Evolutionary conservation across 1,139 yeast species (phyloP).

Genomic region (Nadsonia starkeyi-henricii): DNA sequence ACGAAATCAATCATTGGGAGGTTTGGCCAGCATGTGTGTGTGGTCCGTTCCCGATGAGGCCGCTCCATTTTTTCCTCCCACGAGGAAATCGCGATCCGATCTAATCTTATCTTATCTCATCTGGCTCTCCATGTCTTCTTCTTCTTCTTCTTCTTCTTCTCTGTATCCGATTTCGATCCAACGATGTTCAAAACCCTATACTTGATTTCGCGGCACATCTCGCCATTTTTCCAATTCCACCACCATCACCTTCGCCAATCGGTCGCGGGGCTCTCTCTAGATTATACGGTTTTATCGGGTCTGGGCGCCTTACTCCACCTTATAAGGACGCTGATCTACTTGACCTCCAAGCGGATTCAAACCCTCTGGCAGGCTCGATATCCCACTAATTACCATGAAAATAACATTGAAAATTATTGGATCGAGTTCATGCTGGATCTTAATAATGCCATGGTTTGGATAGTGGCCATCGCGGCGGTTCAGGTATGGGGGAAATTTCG

Average conservation of each 20-base stretch:
- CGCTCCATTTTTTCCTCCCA: no score
- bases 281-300: constrained; percentile 8
- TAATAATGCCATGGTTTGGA: constrained; percentile 3
- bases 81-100: no score
- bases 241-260: constrained; percentile 8
- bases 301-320: constrained; percentile 6
- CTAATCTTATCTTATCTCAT: no score
- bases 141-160: no score
- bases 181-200: not conserved
- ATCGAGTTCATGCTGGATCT: no score
- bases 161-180: not conserved
- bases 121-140: no score
- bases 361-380: constrained; percentile 3
- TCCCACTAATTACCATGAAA: no score
- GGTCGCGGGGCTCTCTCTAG: constrained; percentile 9
- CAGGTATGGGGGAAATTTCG: not conserved
- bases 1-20: no score
- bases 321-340: constrained; percentile 7
- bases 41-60: no score
- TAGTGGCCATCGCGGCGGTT: not conserved
- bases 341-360: constrained; percentile 1
- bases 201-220: constrained; percentile 1
- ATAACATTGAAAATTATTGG: no score
- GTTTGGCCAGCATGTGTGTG: no score
- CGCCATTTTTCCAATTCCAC: constrained; percentile 7